Base-by-base conservation (phyloP, 2,329 filamentous ascomycete genomes). In the Alternaria gaisen region DNA sequence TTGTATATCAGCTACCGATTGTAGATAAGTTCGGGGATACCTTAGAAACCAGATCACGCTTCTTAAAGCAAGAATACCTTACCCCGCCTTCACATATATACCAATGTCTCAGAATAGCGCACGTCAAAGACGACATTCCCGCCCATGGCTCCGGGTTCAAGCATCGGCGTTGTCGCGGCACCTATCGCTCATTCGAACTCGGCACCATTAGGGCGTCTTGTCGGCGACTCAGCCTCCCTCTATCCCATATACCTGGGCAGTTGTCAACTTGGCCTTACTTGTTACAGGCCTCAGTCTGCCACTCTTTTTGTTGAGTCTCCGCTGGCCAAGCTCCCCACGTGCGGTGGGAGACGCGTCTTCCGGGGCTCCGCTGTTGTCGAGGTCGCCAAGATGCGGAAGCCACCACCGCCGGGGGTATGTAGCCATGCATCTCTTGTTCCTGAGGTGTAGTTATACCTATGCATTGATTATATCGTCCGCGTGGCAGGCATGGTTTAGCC, bases 181-280 rank as follows among this genome's bases (percentile, higher is more conserved):
- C 20, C 26, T 16, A 46, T 56, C 24, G 53, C 46, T 44, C 53
- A 56, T 46, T 52, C 38, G 53, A 50, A 46, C 46, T 46, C 30
- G 53, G 44, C 40, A 42, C 9, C 8, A n/a, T 26, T 60, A 51
- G 53, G 40, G 40, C 30, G 28, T 44, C 57, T 50, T 56, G 40
- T 56, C 40, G 40, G 26, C n/a, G 57, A 46, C 57, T 56, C 53
- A 56, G 57, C 57, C 53, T 40, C 44, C 14, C 26, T 24, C 10
- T 38, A 32, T 50, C 44, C 26, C 46, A 18, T 43, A 20, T 24
- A 34, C 20, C 26, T 30, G 30, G 46, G 10, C 46, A n/a, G 16
- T 50, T 16, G 32, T 50, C 14, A 12, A 36, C 46, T 50, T 50
- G 46, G 46, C 46, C 46, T 50, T 50, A 50, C 46, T 24, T 24